Conservation (phyloP, 495 filamentous ascomycete species). For the Xylaria castorea region DNA sequence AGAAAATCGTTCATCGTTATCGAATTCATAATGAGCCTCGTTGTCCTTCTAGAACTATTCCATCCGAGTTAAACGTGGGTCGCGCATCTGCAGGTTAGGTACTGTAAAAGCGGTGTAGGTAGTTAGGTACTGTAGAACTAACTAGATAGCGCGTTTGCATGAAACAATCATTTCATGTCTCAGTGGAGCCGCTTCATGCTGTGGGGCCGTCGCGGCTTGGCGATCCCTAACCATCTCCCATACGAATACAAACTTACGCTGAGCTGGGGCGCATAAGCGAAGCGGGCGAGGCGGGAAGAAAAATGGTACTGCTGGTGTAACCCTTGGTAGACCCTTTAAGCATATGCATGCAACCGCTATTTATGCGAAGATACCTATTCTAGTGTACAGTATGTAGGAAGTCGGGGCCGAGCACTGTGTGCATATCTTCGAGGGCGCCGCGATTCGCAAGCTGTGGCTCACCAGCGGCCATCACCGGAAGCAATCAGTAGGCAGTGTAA, state of each 20-base stretch:
- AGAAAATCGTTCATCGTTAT: not conserved
- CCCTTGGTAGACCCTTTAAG: no score
- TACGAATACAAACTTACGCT: no score
- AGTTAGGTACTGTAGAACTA: not conserved
- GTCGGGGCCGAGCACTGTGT: no score
- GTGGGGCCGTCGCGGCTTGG: conserved; percentile 4
- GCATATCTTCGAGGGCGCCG: not conserved
- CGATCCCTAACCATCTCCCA: not conserved
- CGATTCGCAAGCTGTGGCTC: not conserved
- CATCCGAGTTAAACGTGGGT: not conserved
- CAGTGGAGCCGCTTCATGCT: conserved; percentile 11
- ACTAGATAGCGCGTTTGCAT: not conserved
- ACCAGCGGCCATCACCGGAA: conserved; percentile 42
- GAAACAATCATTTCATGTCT: conserved; percentile 4
- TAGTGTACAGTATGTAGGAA: no score
- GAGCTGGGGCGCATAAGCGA: no score
- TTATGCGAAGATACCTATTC: no score
- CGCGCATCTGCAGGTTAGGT: not conserved
- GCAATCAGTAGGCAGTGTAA: conserved; percentile 38
- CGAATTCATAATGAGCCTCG: not conserved
- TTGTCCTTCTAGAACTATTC: not conserved
- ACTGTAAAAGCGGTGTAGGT: not conserved
- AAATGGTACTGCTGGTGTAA: no score
- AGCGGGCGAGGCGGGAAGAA: no score
- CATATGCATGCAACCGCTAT: no score